Base-by-base conservation (phyloP, 2,329 filamentous ascomycete species). In the Aspergillus tamarii region DNA sequence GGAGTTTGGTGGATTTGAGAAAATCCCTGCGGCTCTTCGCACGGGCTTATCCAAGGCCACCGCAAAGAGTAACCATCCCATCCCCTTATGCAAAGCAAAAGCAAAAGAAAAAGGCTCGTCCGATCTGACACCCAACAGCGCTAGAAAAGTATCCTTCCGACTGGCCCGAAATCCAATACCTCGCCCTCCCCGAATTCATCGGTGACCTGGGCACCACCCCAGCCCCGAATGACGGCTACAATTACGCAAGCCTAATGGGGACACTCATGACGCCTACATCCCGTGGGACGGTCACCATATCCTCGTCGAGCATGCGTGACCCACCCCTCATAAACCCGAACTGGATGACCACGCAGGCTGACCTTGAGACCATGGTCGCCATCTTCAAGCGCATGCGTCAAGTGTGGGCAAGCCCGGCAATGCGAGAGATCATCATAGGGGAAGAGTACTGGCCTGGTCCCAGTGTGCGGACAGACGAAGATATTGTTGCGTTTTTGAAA, bases 311-410 rank as follows among this genome's bases (percentile, higher is more conserved):
- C 48, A 72, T 67, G 0, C 62, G 66, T 0, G 76, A 78, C n/a
- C 65, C 70, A 0, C 83, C 84, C 0, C 65, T 80, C 9, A 79
- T 85, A 61, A 76, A 84, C 66, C 81, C 82, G 2, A 81, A 81
- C 67, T 85, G 78, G 76, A 73, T 85, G 4, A 71, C 72, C 3
- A 72, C 78, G 16, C 69, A 73, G 10, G 70, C 76, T 0, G 84
- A 86, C 43, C 65, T 76, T 14, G 78, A 84, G 26, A 72, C 84
- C 3, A 79, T 76, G 10, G 67, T 86, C 16, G 76, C 79, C 0
- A 73, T 74, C 1, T 81, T 80, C 68, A 81, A 79, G 59, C 78
- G 84, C 1, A 70, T 78, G 0, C 79, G 84, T 0, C 65, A 81
- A 26, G 71, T 77, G 0, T 81, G 73, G 59, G 57, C 66, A 4